Base-by-base conservation (phyloP, 1,284 basidiomycete genomes). In the Xerocomus cyaneibrunnescens region DNA sequence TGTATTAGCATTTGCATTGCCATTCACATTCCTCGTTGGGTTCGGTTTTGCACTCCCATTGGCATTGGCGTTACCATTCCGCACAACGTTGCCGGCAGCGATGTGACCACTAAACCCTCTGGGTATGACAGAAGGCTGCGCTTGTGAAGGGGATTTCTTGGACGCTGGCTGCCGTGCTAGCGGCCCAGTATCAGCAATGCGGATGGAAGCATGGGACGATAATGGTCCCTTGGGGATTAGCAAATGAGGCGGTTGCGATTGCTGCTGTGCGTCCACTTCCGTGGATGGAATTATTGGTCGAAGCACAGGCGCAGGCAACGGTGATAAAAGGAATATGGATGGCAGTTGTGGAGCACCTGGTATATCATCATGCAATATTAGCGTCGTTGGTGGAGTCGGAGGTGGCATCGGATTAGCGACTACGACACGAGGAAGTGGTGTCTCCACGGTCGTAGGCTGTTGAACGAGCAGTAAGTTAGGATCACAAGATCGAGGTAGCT, bases 331-430 rank as follows among this genome's bases (percentile, higher is more conserved):
- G 49, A 69, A 61, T 6, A 62, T 57, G 40, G 67, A 59, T 25
- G 59, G 55, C 5, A 58, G 68, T 43, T 55, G 64, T 48, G 55
- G 60, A 31, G 44, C 51, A 50, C 54, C 48, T 9, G 55, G 52
- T 3, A 27, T 38, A 37, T 55, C 48, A 50, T 55, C 59, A 25
- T 56, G 48, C 50, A 69, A 57, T 54, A 66, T 61, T 2, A 80
- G 80, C 1, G 80, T 79, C 3, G 75, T 74, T 1, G 79, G 80
- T 7, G 82, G 81, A 3, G 82, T 82, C 3, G 80, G 80, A 62
- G 79, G 80, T 10, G 76, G 77, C 4, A 76, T 78, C 13, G 77
- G 76, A 46, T 83, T 79, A 9, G 83, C 79, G 28, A 84, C 73
- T 16, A 82, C 74, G 10, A 82, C 77, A 23, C 74, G 74, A 12